A percentile compares a stretch with the other conserved stretches of the same genome.
Conservation (phyloP, 768 basidiomycete species). For the Vararia minispora region DNA sequence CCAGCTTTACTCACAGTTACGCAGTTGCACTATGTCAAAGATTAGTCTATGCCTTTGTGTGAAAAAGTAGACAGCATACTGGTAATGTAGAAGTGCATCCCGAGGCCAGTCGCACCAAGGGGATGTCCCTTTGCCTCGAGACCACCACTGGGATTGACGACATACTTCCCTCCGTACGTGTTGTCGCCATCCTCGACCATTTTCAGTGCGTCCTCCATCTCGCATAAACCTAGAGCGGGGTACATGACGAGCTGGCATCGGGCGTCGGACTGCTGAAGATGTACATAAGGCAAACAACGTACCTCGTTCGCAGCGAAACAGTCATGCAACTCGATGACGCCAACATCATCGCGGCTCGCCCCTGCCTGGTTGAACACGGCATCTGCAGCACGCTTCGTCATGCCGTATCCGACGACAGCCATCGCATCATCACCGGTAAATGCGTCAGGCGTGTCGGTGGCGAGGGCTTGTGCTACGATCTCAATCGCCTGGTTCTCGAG, state of each 20-base stretch:
- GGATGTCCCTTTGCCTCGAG: constrained; percentile 87
- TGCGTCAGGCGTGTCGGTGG: constrained; percentile 53
- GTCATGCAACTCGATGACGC: constrained; percentile 81
- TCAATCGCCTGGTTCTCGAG: constrained; percentile 86
- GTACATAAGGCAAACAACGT: no score
- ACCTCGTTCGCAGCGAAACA: constrained; percentile 82
- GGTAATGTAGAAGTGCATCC: constrained; percentile 81
- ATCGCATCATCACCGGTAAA: constrained; percentile 64
- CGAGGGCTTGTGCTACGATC: constrained; percentile 53
- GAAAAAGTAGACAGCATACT: constrained; percentile 35
- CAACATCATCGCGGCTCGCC: constrained; percentile 57
- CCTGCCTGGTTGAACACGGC: constrained; percentile 64
- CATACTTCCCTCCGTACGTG: constrained; percentile 83
- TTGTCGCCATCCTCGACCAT: constrained; percentile 69
- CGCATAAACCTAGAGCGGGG: constrained; percentile 66
- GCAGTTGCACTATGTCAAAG: constrained; percentile 49
- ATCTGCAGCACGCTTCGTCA: constrained; percentile 61
- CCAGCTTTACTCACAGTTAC: constrained; percentile 43
- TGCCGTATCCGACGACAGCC: constrained; percentile 72
- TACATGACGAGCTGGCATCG: constrained; percentile 60
- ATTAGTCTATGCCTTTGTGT: not conserved
- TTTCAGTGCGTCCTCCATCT: constrained; percentile 54
- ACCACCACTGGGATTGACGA: constrained; percentile 78
- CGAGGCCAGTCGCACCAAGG: constrained; percentile 71
- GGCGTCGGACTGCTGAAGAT: not conserved